phyloP scores from a whole-genome alignment of 345 rosid species.

The Durio zibethinus region DNA sequence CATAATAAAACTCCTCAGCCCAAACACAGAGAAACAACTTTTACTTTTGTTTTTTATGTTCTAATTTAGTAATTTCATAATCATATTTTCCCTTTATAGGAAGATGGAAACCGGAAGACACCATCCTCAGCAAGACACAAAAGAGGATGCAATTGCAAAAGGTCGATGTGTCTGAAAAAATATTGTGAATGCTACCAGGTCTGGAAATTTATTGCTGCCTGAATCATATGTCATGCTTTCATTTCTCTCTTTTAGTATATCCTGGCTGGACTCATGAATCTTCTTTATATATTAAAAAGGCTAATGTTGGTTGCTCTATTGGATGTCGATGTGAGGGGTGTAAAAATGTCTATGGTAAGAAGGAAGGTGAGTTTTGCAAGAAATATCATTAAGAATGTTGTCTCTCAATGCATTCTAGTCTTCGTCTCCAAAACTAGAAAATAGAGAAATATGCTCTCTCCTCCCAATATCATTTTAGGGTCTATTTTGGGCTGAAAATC shows the following conservation, averaged over 20 bases:
- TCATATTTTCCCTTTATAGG: constrained; percentile 30
- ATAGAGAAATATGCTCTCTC: neutral
- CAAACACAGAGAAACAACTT: neutral
- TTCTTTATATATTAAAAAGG: constrained; percentile 22
- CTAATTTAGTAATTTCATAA: constrained; percentile 5
- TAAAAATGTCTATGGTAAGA: constrained; percentile 52
- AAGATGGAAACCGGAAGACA: constrained; percentile 30
- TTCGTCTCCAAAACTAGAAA: neutral
- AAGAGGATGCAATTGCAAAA: constrained; percentile 69
- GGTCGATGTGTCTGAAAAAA: constrained; percentile 59
- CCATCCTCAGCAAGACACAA: constrained; percentile 57
- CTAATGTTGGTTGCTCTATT: constrained; percentile 60
- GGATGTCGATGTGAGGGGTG: constrained; percentile 70
- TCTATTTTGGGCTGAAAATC: constrained; percentile 7
- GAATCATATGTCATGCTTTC: neutral
- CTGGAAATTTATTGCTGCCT: neutral
- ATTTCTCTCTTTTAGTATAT: constrained; percentile 5
- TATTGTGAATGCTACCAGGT: constrained; percentile 82
- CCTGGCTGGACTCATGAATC: constrained; percentile 4
- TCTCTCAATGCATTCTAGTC: neutral
- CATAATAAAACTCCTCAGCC: neutral
- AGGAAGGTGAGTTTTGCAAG: constrained; percentile 41
- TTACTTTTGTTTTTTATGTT: neutral
- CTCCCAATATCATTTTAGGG: neutral
- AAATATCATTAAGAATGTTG: neutral